phyloP scores from a whole-genome alignment of 192 early-diverging fungal genomes.

The Allomyces macrogynus region DNA sequence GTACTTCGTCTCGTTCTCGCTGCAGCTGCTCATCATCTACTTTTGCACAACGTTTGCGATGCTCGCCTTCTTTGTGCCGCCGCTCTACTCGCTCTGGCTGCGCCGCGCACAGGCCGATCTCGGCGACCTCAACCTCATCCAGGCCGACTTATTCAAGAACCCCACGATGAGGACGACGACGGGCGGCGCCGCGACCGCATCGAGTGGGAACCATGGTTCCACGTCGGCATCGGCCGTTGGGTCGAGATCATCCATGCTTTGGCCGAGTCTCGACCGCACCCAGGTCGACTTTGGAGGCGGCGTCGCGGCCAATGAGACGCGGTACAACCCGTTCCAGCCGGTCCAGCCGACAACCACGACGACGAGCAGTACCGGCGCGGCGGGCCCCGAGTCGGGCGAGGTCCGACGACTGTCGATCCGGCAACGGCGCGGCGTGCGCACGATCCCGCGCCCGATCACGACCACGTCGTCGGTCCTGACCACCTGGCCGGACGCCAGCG shows the following conservation, averaged over 20 bases:
- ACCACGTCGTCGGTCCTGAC: too few species aligned
- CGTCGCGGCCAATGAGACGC: too few species aligned
- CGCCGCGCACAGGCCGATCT: background rate
- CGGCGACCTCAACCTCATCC: background rate
- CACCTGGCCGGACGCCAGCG: too few species aligned
- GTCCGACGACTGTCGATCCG: too few species aligned
- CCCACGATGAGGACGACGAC: background rate
- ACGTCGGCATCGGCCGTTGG: background rate
- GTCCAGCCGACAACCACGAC: too few species aligned
- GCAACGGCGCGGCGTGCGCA: too few species aligned
- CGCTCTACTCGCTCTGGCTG: background rate
- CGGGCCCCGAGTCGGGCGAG: too few species aligned
- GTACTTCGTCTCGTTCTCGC: background rate
- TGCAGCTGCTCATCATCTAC: background rate
- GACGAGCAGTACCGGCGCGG: too few species aligned
- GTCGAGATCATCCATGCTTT: background rate
- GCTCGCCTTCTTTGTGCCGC: background rate
- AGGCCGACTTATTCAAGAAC: background rate
- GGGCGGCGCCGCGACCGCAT: background rate
- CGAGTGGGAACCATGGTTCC: too few species aligned
- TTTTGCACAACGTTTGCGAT: background rate
- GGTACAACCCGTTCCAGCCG: too few species aligned
- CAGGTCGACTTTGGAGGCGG: too few species aligned
- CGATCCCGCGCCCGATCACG: too few species aligned
- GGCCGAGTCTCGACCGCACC: background rate